Evolutionary conservation across 345 rosid genomes (phyloP), one percentile per base, ranked within the genome.

Genomic region (Excoecaria agallocha): DNA sequence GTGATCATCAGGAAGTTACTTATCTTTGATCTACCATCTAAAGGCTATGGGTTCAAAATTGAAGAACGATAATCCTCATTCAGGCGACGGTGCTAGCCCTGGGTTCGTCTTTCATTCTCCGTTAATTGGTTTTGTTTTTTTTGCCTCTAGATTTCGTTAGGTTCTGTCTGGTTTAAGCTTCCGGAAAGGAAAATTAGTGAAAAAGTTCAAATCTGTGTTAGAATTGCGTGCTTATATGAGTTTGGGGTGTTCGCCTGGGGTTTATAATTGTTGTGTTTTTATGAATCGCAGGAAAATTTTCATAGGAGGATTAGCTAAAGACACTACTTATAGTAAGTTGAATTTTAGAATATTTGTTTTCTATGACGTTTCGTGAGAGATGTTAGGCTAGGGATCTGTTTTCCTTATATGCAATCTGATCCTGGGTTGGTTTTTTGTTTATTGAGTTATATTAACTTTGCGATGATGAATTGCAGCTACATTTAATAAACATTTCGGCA

Each of bases 281-380:
- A 30, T 30, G 35, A 45, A 54, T 6, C 17, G 65, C 87, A 91
- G 96, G 80, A 91, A 91, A 78, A 88, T 91, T 50, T 91, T 91
- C 81, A 87, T 91, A 66, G 96, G 96, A 75, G 96, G 96, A 84
- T 86, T 91, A 84, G 87, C 96, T 66, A 89, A 89, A 59, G 96
- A 64, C 68, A 89, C 97, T 38, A 88, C 90, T 66, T 81, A 87
- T 72, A 91, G 93, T 89, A 78, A 86, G 94, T 83, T 60, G 25
- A 5, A 12, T 38, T 82, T 66, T 81, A 61, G 77, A 43, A 30
- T 4, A 30, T 62, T 43, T 63, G 67, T 75, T 56, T 45, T 72
- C 72, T 62, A 37, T 15, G 55, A 61, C 24, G 52, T 73, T 41
- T 65, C 3, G 20, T 46, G 54, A 75, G 66, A 1, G 76, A 70